Percentiles rank a stretch among this genome's conserved stretches.
Evolutionary conservation across 495 filamentous ascomycete species (phyloP).

Genomic region (Amphirosellinia nigrospora): DNA sequence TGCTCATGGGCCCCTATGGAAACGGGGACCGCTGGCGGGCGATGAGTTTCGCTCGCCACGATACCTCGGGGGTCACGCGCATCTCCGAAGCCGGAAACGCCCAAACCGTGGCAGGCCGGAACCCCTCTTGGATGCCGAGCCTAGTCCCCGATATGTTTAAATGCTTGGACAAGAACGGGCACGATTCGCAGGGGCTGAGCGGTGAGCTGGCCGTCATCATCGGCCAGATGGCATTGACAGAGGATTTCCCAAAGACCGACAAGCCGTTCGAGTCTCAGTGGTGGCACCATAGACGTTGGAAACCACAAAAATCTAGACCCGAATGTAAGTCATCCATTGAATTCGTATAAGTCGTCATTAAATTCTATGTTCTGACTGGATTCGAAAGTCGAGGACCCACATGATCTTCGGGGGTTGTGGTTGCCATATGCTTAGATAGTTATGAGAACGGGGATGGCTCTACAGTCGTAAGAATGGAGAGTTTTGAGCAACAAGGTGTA

Average conservation of each 20-base stretch:
- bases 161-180: constrained; percentile 17
- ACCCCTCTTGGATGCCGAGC: constrained; percentile 41
- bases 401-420: constrained; percentile 7
- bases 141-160: constrained; percentile 41
- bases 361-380: background rate
- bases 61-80: constrained; percentile 23
- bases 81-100: constrained; percentile 5
- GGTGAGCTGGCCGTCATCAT: constrained; percentile 41
- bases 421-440: constrained; percentile 6
- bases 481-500: constrained; percentile 4
- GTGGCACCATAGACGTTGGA: constrained; percentile 17
- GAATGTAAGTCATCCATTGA: background rate
- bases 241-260: constrained; percentile 3
- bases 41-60: constrained; percentile 32
- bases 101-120: constrained; percentile 30
- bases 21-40: constrained; percentile 29
- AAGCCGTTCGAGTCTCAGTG: constrained; percentile 1
- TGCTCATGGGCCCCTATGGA: constrained; percentile 8
- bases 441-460: constrained; percentile 1
- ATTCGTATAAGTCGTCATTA: background rate
- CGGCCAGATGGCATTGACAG: constrained; percentile 39
- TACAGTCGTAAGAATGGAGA: background rate
- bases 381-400: constrained; percentile 3
- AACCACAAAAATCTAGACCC: background rate
- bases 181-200: constrained; percentile 30